These are phyloP conservation scores for Xylariaceae sp. DNA, from an alignment of 2,329 filamentous ascomycete genomes.

Conservation along the genomic window DNA sequence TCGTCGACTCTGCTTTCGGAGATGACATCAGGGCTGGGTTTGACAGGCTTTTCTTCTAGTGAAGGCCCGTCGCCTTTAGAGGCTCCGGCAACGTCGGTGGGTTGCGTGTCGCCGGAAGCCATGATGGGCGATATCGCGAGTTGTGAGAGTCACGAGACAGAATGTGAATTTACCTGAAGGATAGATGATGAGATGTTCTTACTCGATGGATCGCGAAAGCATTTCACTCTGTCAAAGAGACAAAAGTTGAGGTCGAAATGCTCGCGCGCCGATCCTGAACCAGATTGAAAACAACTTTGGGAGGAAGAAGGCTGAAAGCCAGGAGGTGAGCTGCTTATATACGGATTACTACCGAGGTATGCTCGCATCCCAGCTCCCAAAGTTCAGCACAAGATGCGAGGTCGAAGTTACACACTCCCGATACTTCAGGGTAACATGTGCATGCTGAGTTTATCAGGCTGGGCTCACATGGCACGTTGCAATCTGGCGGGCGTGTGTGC, in stretches of 20 bases:
- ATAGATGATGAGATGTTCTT: background rate
- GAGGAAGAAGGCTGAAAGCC: background rate
- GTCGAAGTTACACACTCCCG: background rate
- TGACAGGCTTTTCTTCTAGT: slow-evolving; percentile 13
- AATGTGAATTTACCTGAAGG: background rate
- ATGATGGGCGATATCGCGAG: slow-evolving; percentile 12
- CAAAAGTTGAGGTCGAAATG: too few relatives aligned
- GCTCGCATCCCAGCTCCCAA: too few relatives aligned
- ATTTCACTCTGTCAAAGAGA: too few relatives aligned
- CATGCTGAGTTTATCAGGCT: background rate
- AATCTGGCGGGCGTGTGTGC: background rate
- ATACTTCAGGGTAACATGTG: background rate
- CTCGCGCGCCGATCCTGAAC: too few relatives aligned
- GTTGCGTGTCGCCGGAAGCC: slow-evolving; percentile 18
- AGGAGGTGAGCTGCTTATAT: background rate
- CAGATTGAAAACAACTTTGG: too few relatives aligned
- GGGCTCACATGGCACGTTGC: background rate
- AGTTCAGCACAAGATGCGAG: background rate
- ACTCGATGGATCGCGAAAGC: background rate
- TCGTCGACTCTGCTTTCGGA: slow-evolving; percentile 8
- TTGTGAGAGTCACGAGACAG: background rate
- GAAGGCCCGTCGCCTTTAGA: slow-evolving; percentile 8
- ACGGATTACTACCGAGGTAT: too few relatives aligned
- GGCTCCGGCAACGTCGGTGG: slow-evolving; percentile 18
- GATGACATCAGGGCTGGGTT: slow-evolving; percentile 3